Base-by-base conservation (phyloP, 2,329 filamentous ascomycete genomes). In the Sporothrix curviconia region DNA sequence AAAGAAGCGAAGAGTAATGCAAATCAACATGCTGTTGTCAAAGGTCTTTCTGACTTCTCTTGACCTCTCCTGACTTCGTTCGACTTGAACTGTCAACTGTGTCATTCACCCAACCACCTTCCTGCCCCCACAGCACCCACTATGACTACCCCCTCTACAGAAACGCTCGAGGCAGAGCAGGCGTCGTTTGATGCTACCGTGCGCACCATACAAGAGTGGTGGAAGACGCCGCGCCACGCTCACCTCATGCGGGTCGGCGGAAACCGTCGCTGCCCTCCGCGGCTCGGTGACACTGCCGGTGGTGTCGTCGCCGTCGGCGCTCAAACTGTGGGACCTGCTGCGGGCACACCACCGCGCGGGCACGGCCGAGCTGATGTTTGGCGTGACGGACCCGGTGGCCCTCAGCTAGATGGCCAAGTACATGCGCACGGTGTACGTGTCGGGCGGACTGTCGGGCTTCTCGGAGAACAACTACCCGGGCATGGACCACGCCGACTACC, bases 401-500 rank as follows among this genome's bases (percentile, higher is more conserved):
- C 68, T 69, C 2, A 69, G 66, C 6, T 69, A 72, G 56, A 73
- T 73, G 69, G 70, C 66, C 28, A 72, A 71, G 61, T 63, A 70
- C 53, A 65, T 67, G 58, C 68, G 70, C 59, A 72, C 72, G 2
- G 67, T 74, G 7, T 74, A 75, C 54, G 70, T 73, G 4, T 74
- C 72, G 1, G 72, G 72, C 2, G 72, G 70, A 0, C 64, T 75
- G 1, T 73, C 69, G 36, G 72, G 72, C 1, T 67, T 73, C 34
- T 70, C 68, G 2, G 67, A 73, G 58, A 70, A 70, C 7, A 63
- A 65, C 2, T 61, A 69, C 24, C 71, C 72, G 0, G 72, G 72
- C 17, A 70, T 70, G 65, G 72, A 74, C 55, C 69, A 72, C 54
- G 70, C 70, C n/a, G 72, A 75, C 57, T 74, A 74, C 54, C 72